These are phyloP conservation scores for Cephalotrichum gorgonifer DNA, from an alignment of 2,329 filamentous ascomycete genomes.

Conservation along the genomic window DNA sequence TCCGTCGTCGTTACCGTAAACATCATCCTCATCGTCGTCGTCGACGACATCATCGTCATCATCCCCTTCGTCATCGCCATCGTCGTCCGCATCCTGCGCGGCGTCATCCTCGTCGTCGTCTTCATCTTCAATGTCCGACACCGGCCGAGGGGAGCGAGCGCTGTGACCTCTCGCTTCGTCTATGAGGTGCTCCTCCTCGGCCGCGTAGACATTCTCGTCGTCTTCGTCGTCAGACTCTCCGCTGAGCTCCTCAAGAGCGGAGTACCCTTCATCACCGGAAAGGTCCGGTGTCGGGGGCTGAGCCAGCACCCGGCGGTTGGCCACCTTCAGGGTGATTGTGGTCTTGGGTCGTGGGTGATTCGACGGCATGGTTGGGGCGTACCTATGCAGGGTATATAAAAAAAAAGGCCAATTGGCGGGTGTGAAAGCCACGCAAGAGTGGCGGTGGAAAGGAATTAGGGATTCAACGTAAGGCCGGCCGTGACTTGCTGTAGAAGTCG, in stretches of 20 bases:
- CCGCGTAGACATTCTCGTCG: constrained; percentile 65
- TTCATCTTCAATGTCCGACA: constrained; percentile 18
- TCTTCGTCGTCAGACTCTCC: constrained; percentile 71
- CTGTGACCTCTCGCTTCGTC: constrained; percentile 26
- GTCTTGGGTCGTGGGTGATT: constrained; percentile 39
- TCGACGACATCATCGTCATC: constrained; percentile 23
- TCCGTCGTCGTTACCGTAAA: constrained; percentile 20
- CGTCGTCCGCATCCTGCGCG: constrained; percentile 26
- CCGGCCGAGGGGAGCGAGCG: constrained; percentile 41
- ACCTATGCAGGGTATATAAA: not conserved
- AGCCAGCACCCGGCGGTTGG: constrained; percentile 39
- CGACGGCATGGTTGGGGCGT: constrained; percentile 37
- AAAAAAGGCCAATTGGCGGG: not conserved
- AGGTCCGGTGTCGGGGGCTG: constrained; percentile 43
- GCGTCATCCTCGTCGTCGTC: constrained; percentile 26
- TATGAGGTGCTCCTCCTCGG: constrained; percentile 69
- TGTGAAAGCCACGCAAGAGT: not conserved
- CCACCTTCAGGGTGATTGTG: constrained; percentile 30
- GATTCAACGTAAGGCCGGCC: too few relatives aligned
- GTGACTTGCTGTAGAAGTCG: not conserved
- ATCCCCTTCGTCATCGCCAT: constrained; percentile 26
- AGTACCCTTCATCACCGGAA: constrained; percentile 62
- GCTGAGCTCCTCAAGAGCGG: constrained; percentile 67
- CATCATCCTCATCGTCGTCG: constrained; percentile 16
- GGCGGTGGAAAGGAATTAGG: too few relatives aligned